Evolutionary conservation across 345 rosid genomes (phyloP).

Genomic region (Corymbia maculata): DNA sequence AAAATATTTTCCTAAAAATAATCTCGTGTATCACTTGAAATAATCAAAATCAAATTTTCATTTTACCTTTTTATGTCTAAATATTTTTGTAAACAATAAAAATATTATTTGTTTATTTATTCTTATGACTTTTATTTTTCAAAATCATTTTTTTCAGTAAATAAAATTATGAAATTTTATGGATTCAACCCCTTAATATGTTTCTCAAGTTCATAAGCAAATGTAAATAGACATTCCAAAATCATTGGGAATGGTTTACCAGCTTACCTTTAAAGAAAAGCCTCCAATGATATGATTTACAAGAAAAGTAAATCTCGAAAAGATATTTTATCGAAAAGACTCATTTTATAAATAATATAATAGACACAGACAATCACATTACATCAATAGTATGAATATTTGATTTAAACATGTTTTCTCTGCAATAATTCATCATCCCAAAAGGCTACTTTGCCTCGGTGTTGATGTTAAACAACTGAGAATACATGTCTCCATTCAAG

Average conservation of each 20-base stretch:
- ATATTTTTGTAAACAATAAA: accelerated
- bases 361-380: too few species aligned
- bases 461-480: not conserved
- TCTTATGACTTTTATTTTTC: too few species aligned
- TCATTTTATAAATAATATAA: too few species aligned
- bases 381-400: not conserved
- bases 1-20: too few species aligned
- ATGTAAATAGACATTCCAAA: not conserved
- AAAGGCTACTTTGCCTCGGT: not conserved
- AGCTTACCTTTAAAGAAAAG: not conserved
- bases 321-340: not conserved
- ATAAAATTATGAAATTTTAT: not conserved
- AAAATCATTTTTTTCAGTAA: too few species aligned
- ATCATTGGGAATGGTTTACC: not conserved
- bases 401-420: not conserved
- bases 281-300: not conserved
- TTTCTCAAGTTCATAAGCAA: not conserved
- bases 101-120: too few species aligned
- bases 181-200: not conserved
- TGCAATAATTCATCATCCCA: not conserved
- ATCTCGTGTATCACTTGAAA: too few species aligned
- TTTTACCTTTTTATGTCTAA: too few species aligned
- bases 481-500: not conserved
- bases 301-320: too few species aligned
- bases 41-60: too few species aligned